phyloP scores from a whole-genome alignment of 1,139 yeast genomes.

The Debaryomyces sp. region DNA sequence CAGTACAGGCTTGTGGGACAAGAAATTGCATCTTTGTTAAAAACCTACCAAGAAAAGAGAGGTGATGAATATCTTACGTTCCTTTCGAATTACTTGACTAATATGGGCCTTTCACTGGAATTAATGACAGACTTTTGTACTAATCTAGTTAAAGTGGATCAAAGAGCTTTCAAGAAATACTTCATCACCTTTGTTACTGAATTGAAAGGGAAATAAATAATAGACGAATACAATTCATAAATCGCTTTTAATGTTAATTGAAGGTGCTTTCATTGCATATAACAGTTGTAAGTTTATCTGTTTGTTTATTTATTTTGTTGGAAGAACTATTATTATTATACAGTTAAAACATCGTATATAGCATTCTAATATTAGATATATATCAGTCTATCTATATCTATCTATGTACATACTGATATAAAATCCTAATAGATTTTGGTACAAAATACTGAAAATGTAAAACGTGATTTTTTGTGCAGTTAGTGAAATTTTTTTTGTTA shows the following conservation, averaged over 20 bases:
- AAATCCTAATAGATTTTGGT: background rate
- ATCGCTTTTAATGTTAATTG: background rate
- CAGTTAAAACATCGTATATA: background rate
- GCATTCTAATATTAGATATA: background rate
- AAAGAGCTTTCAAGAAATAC: slow-evolving; percentile 65
- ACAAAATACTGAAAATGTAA: background rate
- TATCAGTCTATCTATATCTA: background rate
- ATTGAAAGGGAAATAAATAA: slow-evolving; percentile 29
- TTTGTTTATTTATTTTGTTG: background rate
- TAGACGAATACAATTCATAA: background rate
- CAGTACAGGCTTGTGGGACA: slow-evolving; percentile 73
- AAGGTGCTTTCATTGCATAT: slow-evolving; percentile 3
- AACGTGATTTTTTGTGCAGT: slow-evolving; percentile 4
- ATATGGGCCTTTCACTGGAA: slow-evolving; percentile 61
- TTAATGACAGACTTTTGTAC: slow-evolving; percentile 60
- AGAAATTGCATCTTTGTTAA: slow-evolving; percentile 74
- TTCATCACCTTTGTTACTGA: slow-evolving; percentile 59
- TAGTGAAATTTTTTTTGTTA: slow-evolving; percentile 9
- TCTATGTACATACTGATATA: slow-evolving; percentile 1
- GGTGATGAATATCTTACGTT: slow-evolving; percentile 49
- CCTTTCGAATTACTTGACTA: slow-evolving; percentile 57
- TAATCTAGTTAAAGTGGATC: slow-evolving; percentile 54
- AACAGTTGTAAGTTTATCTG: background rate
- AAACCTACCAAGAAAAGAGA: slow-evolving; percentile 53
- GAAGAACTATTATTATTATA: background rate